Evolutionary conservation across 176 grass and related monocot genomes (phyloP), one percentile per base, ranked within the genome.

Genomic region (Musa schizocarpa): DNA sequence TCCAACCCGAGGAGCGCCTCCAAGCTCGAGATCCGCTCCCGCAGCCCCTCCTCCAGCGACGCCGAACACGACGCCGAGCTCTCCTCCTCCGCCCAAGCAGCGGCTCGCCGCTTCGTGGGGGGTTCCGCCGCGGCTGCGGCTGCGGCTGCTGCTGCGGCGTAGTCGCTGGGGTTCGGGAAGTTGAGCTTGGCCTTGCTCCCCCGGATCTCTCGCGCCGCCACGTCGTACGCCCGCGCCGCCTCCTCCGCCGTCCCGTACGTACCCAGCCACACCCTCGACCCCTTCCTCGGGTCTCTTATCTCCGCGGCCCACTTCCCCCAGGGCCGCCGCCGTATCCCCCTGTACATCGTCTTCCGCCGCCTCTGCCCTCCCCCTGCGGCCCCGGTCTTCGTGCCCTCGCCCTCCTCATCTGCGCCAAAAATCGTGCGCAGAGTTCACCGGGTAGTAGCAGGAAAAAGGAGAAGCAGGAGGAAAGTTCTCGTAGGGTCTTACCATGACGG

Each of bases 211-310:
- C 19, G 48, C 50, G 69, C 69, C 9, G 69, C 69, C n/a, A 24
- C 69, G 69, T 72, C 69, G 69, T 72, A 72, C 69, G 69, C 69
- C 69, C 69, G 43, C 7, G 69, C 69, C 69, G 69, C 69, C 48
- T 53, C 69, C 50, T 72, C 69, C 50, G 69, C 48, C 17, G 69
- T 72, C 43, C 9, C 49, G 50, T 72, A 72, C 17, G 69, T 72
- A 10, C 69, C 69, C 48, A 72, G 69, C 69, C 69, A 72, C n/a
- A 72, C 69, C 10, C 69, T 51, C 20, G 49, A 22, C 50, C 69
- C 69, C 69, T 72, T 72, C 69, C 69, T 53, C 20, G 69, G 69
- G 50, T 72, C 69, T 2, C 69, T 43, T 43, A 72, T 72, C 69
- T 72, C 69, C 50, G 69, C 69, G 50, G 69, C 34, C 34, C 34